Base-by-base conservation (phyloP, 192 early-diverging fungal species). In the Coemansia aciculifera region DNA sequence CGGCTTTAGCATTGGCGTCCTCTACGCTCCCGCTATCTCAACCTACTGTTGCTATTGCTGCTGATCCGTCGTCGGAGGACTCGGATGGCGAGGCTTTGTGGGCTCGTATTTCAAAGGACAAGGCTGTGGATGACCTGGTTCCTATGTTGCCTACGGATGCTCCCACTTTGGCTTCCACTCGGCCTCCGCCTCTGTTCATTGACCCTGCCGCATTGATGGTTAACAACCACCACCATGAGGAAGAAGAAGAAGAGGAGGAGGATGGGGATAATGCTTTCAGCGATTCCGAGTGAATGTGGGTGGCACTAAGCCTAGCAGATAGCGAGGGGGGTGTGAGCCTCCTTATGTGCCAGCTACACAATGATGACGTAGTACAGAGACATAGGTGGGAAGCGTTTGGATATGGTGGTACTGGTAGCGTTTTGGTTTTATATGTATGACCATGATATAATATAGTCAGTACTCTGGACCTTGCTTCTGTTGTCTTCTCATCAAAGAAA, bases 61-160 rank as follows among this genome's bases (percentile, higher is more conserved):
- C 27, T 27, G 51, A 54, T 29, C 51, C 51, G 51, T 54, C 51
- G 11, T 24, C 29, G 27, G 54, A 57, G 54, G 59, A 78, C 38
- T 78, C 76, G 17, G 76, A 78, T 2, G 76, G 76, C 43, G 76
- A 78, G 57, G 76, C 76, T 0, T 63, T 78, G 63, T 78, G 75
- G 75, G 70, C 70, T 2, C 63, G 71, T 12, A 68, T 81, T 11
- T 61, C 67, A 24, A 73, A 76, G 71, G 71, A 75, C 11, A 67
- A 66, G 54, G 31, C 66, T 17, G 59, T 46, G 12, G 64, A 66
- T 7, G 79, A 76, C 21, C 43, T 74, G 23, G 74, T 71, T 2
- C 74, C 79, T 0, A 73, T 77, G 74, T 6, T 42, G 24, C 51
- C 48, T 40, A 13, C 62, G 3, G 43, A 40, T 29, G 32, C 15